Conservation (phyloP, 2,329 filamentous ascomycete species). For the Sporothrix euskadiensis region DNA sequence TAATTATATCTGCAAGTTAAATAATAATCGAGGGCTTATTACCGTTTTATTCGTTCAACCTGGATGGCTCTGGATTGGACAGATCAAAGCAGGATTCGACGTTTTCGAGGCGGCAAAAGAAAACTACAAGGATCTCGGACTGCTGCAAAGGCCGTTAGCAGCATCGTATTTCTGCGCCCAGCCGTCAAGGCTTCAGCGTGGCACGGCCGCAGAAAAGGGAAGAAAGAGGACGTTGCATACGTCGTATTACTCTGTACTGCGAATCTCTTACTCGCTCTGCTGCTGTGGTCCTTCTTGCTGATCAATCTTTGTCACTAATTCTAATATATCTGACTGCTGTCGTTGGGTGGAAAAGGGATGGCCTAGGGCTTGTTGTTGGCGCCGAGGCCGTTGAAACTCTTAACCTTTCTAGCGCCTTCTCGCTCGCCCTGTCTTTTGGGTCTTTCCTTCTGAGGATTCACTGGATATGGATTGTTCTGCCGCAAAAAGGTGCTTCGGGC, state of each 20-base stretch:
- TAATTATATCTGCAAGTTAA: too few species aligned
- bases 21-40: too few species aligned
- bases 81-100: background rate
- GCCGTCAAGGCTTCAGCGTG: conserved; percentile 8
- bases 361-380: conserved; percentile 4
- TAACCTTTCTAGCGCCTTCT: conserved; percentile 7
- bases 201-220: background rate
- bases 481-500: background rate
- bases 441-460: background rate
- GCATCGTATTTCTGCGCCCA: background rate
- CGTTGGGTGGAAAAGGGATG: conserved; percentile 1
- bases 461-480: background rate
- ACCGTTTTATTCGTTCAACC: background rate
- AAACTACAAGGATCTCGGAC: background rate
- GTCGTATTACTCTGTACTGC: too few species aligned
- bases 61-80: conserved; percentile 17
- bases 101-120: background rate
- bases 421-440: background rate
- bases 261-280: too few species aligned
- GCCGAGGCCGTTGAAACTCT: background rate
- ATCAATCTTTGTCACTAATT: background rate
- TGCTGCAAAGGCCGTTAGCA: background rate
- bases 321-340: background rate
- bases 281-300: background rate
- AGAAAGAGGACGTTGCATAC: too few species aligned